Evolutionary conservation across 352 stramenopile genomes (phyloP).

Genomic region (Pythium graminicola): DNA sequence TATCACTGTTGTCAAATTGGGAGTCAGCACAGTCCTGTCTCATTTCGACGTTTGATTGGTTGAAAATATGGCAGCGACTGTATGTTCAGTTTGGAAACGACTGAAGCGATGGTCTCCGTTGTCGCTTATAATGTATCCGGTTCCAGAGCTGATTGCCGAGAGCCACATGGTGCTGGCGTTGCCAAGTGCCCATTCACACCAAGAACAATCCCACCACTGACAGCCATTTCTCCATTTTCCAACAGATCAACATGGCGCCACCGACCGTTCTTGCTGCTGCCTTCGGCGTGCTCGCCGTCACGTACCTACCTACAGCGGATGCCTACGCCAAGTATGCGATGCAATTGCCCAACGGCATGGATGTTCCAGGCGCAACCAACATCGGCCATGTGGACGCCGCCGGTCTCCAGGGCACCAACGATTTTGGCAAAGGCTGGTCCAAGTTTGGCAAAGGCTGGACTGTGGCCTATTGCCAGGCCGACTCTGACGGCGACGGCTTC

Average conservation of each 20-base stretch:
- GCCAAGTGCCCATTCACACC: too few relatives aligned
- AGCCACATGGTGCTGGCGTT: conserved; percentile 8
- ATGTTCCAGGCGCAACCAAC: conserved; percentile 16
- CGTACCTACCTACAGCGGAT: not conserved
- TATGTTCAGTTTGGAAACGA: too few relatives aligned
- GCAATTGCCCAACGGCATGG: conserved; percentile 30
- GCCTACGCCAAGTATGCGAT: conserved; percentile 22
- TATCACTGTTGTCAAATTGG: too few relatives aligned
- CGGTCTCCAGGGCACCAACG: conserved; percentile 26
- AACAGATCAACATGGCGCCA: too few relatives aligned
- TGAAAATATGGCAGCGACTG: too few relatives aligned
- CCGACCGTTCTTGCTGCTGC: too few relatives aligned
- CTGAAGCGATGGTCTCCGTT: too few relatives aligned
- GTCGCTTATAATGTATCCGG: too few relatives aligned
- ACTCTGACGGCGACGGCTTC: conserved; percentile 72
- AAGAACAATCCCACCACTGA: too few relatives aligned
- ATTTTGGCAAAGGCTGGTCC: conserved; percentile 34
- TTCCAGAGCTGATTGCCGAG: conserved; percentile 7
- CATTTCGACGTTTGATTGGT: too few relatives aligned
- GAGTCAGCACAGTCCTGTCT: too few relatives aligned
- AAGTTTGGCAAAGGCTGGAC: conserved; percentile 30
- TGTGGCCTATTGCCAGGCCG: conserved; percentile 37
- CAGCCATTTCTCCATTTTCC: too few relatives aligned
- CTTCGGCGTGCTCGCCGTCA: not conserved
- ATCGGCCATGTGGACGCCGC: conserved; percentile 31